Evolutionary conservation across 345 rosid species (phyloP), one percentile per base, ranked within the genome.

Genomic region (Brassica nigra): DNA sequence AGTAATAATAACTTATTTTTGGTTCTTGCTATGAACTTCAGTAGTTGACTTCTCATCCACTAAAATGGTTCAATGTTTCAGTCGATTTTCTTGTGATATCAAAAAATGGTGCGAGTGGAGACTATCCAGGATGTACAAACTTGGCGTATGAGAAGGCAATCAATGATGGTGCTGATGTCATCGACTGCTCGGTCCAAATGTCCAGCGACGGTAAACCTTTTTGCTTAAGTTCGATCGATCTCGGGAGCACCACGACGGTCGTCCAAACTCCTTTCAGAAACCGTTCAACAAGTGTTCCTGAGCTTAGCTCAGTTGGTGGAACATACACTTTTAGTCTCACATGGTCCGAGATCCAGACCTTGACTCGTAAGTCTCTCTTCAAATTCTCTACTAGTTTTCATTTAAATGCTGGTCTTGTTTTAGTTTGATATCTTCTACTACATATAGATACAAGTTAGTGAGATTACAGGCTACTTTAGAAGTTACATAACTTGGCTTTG

Each of bases 111-210:
- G 98, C 99, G 33, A 95, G 99, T 73, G 99, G 99, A 70, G 97
- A 93, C 84, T 91, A 76, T 83, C 97, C 99, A 18, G 89, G 95
- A 66, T 93, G 97, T 75, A 93, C 99, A 31, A 76, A 93, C 82
- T 14, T 78, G 82, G 98, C 98, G 15, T 95, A 95, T 81, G 30
- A 36, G 47, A 78, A 81, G 7, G 99, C 99, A 47, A 88, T 95
- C 66, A 23, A 55, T 47, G 95, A 86, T 76, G 98, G 92, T 70
- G 87, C 86, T 59, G 88, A 95, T 84, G 70, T 95, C 62, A 84
- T 91, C 37, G 99, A 91, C 81, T 95, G 99, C 70, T 85, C 96
- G 9, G 91, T 95, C 76, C 97, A 95, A 84, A 88, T 95, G 84
- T 87, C 99, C 3, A 84, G 86, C 68, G 98, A 93, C 29, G 89